These are phyloP conservation scores for Dictyostelium firmibasis DNA, from an alignment of 78 protist genomes.

Conservation along the genomic window DNA sequence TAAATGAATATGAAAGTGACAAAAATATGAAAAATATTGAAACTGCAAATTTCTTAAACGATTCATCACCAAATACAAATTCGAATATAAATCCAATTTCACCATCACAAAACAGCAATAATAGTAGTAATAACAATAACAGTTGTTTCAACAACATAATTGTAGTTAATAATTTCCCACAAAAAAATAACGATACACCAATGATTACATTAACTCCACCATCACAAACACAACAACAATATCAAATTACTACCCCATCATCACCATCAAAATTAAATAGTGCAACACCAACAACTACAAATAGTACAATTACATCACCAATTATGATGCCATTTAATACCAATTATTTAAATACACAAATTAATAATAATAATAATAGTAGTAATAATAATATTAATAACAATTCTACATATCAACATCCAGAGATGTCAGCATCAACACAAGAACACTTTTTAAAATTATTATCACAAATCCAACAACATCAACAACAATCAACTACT, in stretches of 20 bases:
- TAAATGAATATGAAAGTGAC: neutral
- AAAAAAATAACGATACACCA: neutral
- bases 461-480: conserved; percentile 46
- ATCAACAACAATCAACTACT: conserved; percentile 24
- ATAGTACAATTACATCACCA: conserved; percentile 13
- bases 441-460: conserved; percentile 64
- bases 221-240: neutral
- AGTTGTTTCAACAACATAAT: neutral
- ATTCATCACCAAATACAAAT: neutral
- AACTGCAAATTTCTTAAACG: neutral
- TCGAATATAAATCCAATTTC: too few species aligned
- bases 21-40: neutral
- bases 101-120: neutral
- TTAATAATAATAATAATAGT: neutral
- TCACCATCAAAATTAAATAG: neutral
- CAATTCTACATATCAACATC: neutral
- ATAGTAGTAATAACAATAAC: too few species aligned
- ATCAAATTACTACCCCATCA: neutral
- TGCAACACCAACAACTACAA: conserved; percentile 12
- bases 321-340: neutral
- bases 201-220: neutral
- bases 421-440: neutral
- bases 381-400: neutral
- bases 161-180: neutral
- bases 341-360: neutral